These are phyloP conservation scores for Trichoderma virens DNA, from an alignment of 495 filamentous ascomycete genomes.

Conservation along the genomic window DNA sequence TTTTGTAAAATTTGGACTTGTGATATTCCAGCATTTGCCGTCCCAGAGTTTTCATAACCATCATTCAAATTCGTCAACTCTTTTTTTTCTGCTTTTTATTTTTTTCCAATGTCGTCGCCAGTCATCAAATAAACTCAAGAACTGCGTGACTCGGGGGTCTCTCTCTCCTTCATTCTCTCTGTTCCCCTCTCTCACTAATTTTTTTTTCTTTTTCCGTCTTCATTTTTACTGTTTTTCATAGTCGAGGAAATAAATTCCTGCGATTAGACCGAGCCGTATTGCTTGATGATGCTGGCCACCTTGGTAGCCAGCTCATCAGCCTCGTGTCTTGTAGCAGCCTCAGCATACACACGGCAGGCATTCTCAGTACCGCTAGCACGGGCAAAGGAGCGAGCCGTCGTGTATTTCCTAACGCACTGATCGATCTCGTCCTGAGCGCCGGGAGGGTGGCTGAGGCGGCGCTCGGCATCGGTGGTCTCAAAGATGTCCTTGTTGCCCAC, in stretches of 20 bases:
- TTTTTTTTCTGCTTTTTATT: neutral
- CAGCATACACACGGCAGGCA: constrained; percentile 93
- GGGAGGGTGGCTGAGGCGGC: constrained; percentile 68
- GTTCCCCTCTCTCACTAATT: no score
- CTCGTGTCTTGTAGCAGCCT: constrained; percentile 77
- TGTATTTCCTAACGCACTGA: constrained; percentile 78
- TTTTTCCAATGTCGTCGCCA: no score
- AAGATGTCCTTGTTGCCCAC: constrained; percentile 82
- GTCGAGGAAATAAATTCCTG: no score
- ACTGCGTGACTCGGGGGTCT: neutral
- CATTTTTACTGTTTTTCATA: neutral
- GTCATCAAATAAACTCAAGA: neutral
- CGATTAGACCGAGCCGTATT: constrained; percentile 22
- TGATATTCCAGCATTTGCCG: neutral
- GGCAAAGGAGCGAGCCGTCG: constrained; percentile 82
- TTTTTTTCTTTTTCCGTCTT: neutral
- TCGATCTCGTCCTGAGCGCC: constrained; percentile 82
- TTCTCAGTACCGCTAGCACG: constrained; percentile 93
- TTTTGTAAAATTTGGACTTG: neutral
- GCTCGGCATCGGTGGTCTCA: constrained; percentile 84
- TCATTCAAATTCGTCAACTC: neutral
- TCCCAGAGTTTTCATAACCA: neutral
- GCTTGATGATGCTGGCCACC: constrained; percentile 63
- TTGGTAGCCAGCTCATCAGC: constrained; percentile 80
- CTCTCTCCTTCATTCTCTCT: neutral